These are phyloP conservation scores for Austroboletus festivus DNA, from an alignment of 768 basidiomycete genomes.

Conservation along the genomic window DNA sequence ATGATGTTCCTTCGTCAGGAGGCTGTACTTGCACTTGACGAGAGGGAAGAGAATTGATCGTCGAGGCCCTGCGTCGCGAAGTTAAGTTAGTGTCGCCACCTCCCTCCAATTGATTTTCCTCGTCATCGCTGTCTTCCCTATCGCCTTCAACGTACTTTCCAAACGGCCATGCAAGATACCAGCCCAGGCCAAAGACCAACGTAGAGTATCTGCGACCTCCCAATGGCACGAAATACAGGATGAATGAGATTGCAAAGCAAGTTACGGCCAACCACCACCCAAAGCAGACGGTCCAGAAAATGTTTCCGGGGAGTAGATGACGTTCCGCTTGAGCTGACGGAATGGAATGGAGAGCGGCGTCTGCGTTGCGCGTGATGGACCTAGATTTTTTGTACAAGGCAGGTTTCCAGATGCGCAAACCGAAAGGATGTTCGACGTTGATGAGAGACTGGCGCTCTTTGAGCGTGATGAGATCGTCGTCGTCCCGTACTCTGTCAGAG, in stretches of 20 bases:
- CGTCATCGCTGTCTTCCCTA: constrained; percentile 40
- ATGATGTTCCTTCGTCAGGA: constrained; percentile 47
- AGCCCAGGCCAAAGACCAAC: constrained; percentile 88
- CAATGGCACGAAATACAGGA: constrained; percentile 71
- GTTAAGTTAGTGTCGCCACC: constrained; percentile 15
- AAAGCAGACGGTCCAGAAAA: constrained; percentile 86
- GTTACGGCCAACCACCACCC: constrained; percentile 89
- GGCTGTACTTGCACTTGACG: constrained; percentile 8
- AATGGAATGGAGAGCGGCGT: constrained; percentile 87
- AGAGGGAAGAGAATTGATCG: constrained; percentile 41
- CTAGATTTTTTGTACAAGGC: constrained; percentile 97
- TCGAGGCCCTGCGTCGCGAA: constrained; percentile 42
- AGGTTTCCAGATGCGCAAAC: constrained; percentile 99
- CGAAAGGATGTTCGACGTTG: constrained; percentile 98
- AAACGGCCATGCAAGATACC: constrained; percentile 98
- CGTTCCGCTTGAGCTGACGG: constrained; percentile 93
- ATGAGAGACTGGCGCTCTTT: constrained; percentile 97
- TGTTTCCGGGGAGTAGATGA: constrained; percentile 89
- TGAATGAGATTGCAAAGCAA: constrained; percentile 62
- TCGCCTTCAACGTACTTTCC: constrained; percentile 97
- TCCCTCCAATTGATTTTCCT: constrained; percentile 34
- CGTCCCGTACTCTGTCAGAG: constrained; percentile 30
- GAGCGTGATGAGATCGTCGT: constrained; percentile 87
- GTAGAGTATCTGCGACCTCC: constrained; percentile 83
- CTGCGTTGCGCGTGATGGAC: constrained; percentile 93